Percentiles rank a stretch among this genome's conserved stretches.
phyloP scores from a whole-genome alignment of 73 alveolate species.

The Tetrahymena malaccensis region DNA sequence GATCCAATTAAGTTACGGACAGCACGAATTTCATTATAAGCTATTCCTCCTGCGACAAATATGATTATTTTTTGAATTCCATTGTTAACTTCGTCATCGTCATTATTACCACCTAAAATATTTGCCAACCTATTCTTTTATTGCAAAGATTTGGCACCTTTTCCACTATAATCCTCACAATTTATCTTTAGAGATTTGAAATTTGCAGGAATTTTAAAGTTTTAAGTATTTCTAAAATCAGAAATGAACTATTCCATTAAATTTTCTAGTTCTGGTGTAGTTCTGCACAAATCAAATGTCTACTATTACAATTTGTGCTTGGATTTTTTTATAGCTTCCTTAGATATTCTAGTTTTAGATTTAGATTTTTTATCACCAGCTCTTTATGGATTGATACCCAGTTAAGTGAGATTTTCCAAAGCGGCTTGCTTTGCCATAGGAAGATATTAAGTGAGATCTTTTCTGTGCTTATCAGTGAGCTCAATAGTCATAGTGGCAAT shows the following conservation, averaged over 20 bases:
- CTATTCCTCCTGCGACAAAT: slow-evolving; percentile 30
- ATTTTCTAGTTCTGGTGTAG: slow-evolving; percentile 26
- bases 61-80: slow-evolving; percentile 6
- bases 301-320: slow-evolving; percentile 15
- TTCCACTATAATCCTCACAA: slow-evolving; percentile 14
- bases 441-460: slow-evolving; percentile 5
- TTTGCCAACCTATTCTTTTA: neutral
- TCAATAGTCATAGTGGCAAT: slow-evolving; percentile 16
- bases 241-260: slow-evolving; percentile 17
- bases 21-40: slow-evolving; percentile 14
- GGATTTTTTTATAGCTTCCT: slow-evolving; percentile 12
- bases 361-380: slow-evolving; percentile 15
- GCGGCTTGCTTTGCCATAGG: slow-evolving; percentile 12
- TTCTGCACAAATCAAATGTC: slow-evolving; percentile 28
- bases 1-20: neutral
- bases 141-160: neutral
- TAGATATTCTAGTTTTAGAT: slow-evolving; percentile 4
- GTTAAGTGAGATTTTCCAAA: neutral
- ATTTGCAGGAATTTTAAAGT: slow-evolving; percentile 4
- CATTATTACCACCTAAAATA: slow-evolving; percentile 12
- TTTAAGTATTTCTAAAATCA: slow-evolving; percentile 9
- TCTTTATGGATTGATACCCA: slow-evolving; percentile 27
- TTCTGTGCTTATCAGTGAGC: slow-evolving; percentile 30
- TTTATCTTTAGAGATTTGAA: slow-evolving; percentile 9
- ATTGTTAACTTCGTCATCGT: slow-evolving; percentile 16